A percentile compares a stretch with the other conserved stretches of the same genome.
phyloP scores from a whole-genome alignment of 495 filamentous ascomycete species.

The Aspergillus taichungensis region DNA sequence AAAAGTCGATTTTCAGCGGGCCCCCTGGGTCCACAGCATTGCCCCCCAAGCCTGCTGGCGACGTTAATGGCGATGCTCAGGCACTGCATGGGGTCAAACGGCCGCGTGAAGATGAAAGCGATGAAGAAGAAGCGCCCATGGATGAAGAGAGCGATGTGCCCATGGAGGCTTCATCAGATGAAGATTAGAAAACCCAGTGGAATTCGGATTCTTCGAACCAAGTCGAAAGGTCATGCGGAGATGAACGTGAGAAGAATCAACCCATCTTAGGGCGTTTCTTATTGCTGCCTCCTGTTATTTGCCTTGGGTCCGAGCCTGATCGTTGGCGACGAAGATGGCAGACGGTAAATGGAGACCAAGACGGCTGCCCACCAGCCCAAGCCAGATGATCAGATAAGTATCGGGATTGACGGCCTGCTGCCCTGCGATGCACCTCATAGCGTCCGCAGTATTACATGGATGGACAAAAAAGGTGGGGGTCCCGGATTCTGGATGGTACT shows the following conservation, averaged over 20 bases:
- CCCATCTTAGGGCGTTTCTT: slow-evolving; percentile 1
- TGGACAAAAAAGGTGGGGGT: slow-evolving; percentile 73
- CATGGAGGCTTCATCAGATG: slow-evolving; percentile 47
- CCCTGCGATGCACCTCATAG: slow-evolving; percentile 47
- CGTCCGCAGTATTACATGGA: slow-evolving; percentile 76
- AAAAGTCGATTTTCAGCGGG: slow-evolving; percentile 73
- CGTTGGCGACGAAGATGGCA: slow-evolving; percentile 26
- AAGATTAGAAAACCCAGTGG: slow-evolving; percentile 28
- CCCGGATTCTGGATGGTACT: slow-evolving; percentile 74
- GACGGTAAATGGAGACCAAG: slow-evolving; percentile 65
- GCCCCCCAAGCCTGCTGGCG: slow-evolving; percentile 31
- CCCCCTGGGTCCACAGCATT: slow-evolving; percentile 43
- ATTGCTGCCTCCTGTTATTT: slow-evolving; percentile 3
- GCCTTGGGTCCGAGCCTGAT: slow-evolving; percentile 7
- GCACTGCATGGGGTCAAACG: slow-evolving; percentile 49
- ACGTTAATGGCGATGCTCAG: slow-evolving; percentile 21
- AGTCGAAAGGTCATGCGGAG: slow-evolving; percentile 1
- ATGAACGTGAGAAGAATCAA: background rate
- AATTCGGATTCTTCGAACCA: slow-evolving; percentile 1
- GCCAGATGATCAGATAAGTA: slow-evolving; percentile 71
- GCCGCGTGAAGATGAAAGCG: slow-evolving; percentile 61
- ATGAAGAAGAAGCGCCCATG: slow-evolving; percentile 62
- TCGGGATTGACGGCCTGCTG: slow-evolving; percentile 44
- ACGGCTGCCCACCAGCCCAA: slow-evolving; percentile 64
- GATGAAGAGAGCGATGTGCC: slow-evolving; percentile 56